These are phyloP conservation scores for Populus nigra DNA, from an alignment of 345 rosid genomes.

Conservation along the genomic window DNA sequence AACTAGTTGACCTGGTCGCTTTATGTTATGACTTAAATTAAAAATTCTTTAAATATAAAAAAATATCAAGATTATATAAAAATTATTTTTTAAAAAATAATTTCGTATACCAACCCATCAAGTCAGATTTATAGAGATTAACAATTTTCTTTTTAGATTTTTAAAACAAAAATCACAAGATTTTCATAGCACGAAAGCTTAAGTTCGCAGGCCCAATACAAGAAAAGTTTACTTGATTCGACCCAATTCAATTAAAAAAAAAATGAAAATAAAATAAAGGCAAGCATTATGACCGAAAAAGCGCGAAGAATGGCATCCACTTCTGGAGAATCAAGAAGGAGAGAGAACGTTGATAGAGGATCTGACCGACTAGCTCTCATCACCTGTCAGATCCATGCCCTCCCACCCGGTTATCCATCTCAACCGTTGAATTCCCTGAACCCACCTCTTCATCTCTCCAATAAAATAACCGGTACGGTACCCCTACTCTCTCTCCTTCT, in stretches of 20 bases:
- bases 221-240: background rate
- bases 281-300: too few species aligned
- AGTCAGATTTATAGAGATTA: too few species aligned
- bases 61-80: too few species aligned
- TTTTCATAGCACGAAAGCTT: background rate
- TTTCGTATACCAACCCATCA: too few species aligned
- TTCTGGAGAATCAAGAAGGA: constrained; percentile 70
- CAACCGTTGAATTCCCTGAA: constrained; percentile 16
- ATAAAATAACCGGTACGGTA: constrained; percentile 31
- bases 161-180: background rate
- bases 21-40: too few species aligned
- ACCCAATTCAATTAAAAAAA: background rate
- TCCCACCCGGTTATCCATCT: constrained; percentile 36
- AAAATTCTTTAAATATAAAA: too few species aligned
- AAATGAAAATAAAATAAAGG: background rate
- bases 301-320: constrained; percentile 35
- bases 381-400: constrained; percentile 51
- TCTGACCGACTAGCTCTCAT: constrained; percentile 82
- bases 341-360: constrained; percentile 69
- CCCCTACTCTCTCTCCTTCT: background rate
- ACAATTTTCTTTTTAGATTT: background rate
- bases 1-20: too few species aligned
- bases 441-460: constrained; percentile 16
- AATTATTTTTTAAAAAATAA: too few species aligned
- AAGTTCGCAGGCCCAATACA: background rate